These are phyloP conservation scores for Micractinium sp. DNA, from an alignment of 139 green algal species.

Conservation along the genomic window DNA sequence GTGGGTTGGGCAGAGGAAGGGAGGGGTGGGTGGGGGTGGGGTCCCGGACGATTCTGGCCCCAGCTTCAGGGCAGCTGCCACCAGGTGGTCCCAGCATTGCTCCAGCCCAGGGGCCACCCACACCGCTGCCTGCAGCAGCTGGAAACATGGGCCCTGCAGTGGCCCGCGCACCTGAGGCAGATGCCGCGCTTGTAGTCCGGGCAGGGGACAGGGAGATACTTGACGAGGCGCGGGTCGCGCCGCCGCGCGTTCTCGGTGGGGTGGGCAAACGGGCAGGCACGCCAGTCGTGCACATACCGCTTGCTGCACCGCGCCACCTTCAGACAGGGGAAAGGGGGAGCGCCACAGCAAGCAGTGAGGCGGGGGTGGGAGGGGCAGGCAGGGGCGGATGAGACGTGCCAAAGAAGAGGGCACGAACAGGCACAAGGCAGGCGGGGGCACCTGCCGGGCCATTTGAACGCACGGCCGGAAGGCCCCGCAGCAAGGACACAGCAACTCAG, in stretches of 20 bases:
- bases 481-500: no score
- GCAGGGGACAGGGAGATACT: constrained; percentile 91
- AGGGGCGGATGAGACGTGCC: no score
- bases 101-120: not conserved
- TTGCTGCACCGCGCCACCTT: constrained; percentile 84
- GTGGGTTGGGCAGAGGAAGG: not conserved
- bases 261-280: constrained; percentile 96
- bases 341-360: no score
- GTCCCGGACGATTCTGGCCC: not conserved
- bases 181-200: constrained; percentile 92
- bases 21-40: not conserved
- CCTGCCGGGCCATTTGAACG: no score
- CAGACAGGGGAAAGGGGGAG: not conserved
- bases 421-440: no score
- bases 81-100: not conserved
- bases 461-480: no score
- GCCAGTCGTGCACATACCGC: constrained; percentile 95
- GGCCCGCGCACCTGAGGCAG: constrained; percentile 34
- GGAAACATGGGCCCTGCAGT: not conserved
- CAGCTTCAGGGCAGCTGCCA: not conserved
- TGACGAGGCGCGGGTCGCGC: constrained; percentile 87
- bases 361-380: no score
- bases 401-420: no score
- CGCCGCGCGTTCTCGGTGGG: constrained; percentile 95
- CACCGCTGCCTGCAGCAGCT: not conserved